Conservation (phyloP, 139 green algal genomes). For the Picochlorum sp. region DNA sequence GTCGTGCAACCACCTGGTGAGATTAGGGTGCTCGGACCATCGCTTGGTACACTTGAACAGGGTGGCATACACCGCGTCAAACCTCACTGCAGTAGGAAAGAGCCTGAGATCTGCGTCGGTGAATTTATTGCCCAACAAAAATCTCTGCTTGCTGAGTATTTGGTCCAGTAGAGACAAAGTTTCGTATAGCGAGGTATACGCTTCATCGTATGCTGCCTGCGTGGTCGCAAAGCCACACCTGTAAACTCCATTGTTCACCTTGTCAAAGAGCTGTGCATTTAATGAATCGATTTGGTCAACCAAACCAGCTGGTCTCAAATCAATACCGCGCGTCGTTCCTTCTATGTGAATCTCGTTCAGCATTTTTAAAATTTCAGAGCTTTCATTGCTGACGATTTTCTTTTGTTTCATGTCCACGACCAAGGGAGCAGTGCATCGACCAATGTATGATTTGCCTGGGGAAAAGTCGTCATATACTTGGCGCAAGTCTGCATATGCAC, state of each 20-base stretch:
- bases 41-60: conserved; percentile 81
- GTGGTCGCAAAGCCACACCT: conserved; percentile 66
- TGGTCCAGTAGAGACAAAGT: conserved; percentile 53
- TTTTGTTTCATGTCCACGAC: conserved; percentile 52
- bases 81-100: conserved; percentile 60
- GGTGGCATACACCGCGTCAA: conserved; percentile 65
- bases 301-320: conserved; percentile 42
- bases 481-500: conserved; percentile 41
- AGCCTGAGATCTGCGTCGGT: conserved; percentile 78
- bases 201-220: conserved; percentile 58
- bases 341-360: conserved; percentile 43
- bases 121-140: conserved; percentile 67
- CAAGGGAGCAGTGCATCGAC: conserved; percentile 79
- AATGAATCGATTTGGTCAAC: conserved; percentile 46
- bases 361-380: conserved; percentile 53
- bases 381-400: conserved; percentile 69
- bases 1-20: conserved; percentile 63
- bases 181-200: conserved; percentile 31
- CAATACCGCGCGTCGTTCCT: conserved; percentile 2
- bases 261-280: conserved; percentile 50
- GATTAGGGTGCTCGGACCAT: conserved; percentile 62
- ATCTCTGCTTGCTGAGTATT: conserved; percentile 39
- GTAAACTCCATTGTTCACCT: conserved; percentile 80
- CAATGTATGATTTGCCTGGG: conserved; percentile 49
- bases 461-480: conserved; percentile 65